Base-by-base conservation (phyloP, 2,329 filamentous ascomycete species). In the Aspergillus phoenicis region DNA sequence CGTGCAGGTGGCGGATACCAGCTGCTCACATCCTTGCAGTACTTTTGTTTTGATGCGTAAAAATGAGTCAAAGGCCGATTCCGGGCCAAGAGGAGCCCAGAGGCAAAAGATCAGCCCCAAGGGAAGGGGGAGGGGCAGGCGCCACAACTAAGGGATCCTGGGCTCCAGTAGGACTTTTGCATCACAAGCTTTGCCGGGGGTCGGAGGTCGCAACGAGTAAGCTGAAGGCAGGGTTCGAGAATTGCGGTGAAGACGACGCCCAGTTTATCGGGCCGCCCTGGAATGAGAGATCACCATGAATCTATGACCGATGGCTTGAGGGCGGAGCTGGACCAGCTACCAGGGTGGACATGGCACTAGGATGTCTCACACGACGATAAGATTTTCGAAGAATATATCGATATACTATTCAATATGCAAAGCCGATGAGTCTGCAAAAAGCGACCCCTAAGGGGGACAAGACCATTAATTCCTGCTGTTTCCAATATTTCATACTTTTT, bases 1-100 rank as follows among this genome's bases (percentile, higher is more conserved):
- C 22, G 48, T 59, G 55, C 55, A 52, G 45, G 52, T 54, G 45
- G 55, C 38, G 52, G 58, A 52, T 60, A 57, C 52, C 52, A 39
- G 15, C 47, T 22, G 43, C 30, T 45, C 30, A 62, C 26, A 64
- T 67, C 65, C 65, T 59, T 67, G 65, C 62, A 64, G 59, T 63
- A 61, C 48, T 59, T 54, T 49, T 57, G 48, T 5, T 13, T 22
- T 22, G 33, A 22, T 52, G 41, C 53, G 24, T 59, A 43, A 57
- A 43, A 62, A 52, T 51, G 48, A 64, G 48, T 51, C 52, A 53
- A 63, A 63, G 57, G 41, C 58, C 49, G 49, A 45, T 61, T 61
- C 39, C 58, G 57, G 28, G 49, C 26, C 39, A 47, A 49, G 49
- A 48, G 45, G 6, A 49, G 57, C 33, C 54, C 54, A 60, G 52